Percentiles rank a stretch among this genome's conserved stretches.
These are phyloP conservation scores for Emmonsiellopsis sp. DNA, from an alignment of 2,329 filamentous ascomycete genomes.

Conservation along the genomic window DNA sequence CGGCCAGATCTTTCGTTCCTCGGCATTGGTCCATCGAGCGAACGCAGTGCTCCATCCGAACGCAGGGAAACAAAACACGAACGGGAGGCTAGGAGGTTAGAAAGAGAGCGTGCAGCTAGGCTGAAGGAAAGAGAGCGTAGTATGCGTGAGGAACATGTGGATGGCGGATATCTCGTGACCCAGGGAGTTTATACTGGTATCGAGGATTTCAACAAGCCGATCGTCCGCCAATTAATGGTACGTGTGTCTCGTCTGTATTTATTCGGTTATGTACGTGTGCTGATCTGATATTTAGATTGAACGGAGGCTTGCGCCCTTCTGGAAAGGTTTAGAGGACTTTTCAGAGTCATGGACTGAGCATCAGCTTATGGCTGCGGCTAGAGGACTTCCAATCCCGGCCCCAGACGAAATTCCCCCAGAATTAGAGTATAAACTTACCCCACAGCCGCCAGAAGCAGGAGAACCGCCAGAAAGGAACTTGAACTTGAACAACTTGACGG, in stretches of 20 bases:
- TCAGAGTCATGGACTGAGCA: slow-evolving; percentile 84
- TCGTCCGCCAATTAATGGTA: slow-evolving; percentile 88
- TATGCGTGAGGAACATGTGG: slow-evolving; percentile 82
- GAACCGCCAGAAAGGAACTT: slow-evolving; percentile 52
- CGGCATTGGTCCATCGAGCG: slow-evolving; percentile 40
- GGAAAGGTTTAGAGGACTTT: slow-evolving; percentile 86
- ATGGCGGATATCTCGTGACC: slow-evolving; percentile 90
- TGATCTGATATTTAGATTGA: slow-evolving; percentile 64
- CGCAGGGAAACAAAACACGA: slow-evolving; percentile 86
- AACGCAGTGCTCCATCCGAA: slow-evolving; percentile 46
- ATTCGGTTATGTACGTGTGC: neutral
- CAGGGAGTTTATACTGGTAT: slow-evolving; percentile 84
- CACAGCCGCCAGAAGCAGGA: slow-evolving; percentile 37
- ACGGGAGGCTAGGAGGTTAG: slow-evolving; percentile 73
- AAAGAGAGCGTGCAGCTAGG: slow-evolving; percentile 67
- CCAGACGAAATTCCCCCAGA: slow-evolving; percentile 76
- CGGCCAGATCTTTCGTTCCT: slow-evolving; percentile 53
- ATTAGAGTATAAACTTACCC: slow-evolving; percentile 44
- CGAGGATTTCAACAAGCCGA: slow-evolving; percentile 85
- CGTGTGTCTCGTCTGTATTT: slow-evolving; percentile 14
- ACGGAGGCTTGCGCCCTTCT: slow-evolving; percentile 84
- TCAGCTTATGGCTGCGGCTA: slow-evolving; percentile 84
- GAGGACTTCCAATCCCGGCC: slow-evolving; percentile 73
- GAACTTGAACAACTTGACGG: slow-evolving; percentile 62
- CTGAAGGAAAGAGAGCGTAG: slow-evolving; percentile 83